Evolutionary conservation across 1,284 basidiomycete genomes (phyloP).

Genomic region (Apiotrichum veenhuisii): DNA sequence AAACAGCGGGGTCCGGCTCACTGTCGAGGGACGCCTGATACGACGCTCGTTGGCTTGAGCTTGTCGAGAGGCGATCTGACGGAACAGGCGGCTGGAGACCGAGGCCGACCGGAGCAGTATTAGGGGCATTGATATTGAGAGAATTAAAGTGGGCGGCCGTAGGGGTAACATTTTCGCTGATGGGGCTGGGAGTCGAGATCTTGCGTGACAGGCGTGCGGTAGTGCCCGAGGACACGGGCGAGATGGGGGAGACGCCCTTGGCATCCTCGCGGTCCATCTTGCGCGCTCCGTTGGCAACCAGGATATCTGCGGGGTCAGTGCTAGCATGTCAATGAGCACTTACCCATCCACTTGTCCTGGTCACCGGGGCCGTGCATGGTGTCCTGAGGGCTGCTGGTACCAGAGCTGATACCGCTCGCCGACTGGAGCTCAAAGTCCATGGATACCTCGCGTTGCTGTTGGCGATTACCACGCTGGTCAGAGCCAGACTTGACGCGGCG

Average conservation of each 20-base stretch:
- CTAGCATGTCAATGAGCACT: constrained; percentile 9
- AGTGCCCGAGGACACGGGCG: not conserved
- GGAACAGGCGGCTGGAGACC: not conserved
- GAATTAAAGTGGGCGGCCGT: constrained; percentile 6
- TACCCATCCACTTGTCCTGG: constrained; percentile 53
- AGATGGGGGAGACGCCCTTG: not conserved
- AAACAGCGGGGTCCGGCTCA: not conserved
- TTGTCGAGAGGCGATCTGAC: not conserved
- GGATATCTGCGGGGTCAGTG: constrained; percentile 70
- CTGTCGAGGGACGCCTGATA: not conserved
- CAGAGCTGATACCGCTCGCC: constrained; percentile 37
- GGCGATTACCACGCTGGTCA: constrained; percentile 38
- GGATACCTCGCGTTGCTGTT: constrained; percentile 48
- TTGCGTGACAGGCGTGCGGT: not conserved
- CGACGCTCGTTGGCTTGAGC: not conserved
- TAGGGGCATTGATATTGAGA: not conserved
- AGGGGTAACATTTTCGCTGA: constrained; percentile 9
- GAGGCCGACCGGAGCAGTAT: not conserved
- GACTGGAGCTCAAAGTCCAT: constrained; percentile 44
- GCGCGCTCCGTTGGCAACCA: constrained; percentile 63
- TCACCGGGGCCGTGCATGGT: constrained; percentile 21
- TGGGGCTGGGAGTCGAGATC: not conserved
- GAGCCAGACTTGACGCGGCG: constrained; percentile 30
- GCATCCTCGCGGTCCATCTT: constrained; percentile 53
- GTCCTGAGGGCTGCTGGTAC: constrained; percentile 44